These are phyloP conservation scores for Eucalyptus leucophloia DNA, from an alignment of 345 rosid genomes.

Conservation along the genomic window DNA sequence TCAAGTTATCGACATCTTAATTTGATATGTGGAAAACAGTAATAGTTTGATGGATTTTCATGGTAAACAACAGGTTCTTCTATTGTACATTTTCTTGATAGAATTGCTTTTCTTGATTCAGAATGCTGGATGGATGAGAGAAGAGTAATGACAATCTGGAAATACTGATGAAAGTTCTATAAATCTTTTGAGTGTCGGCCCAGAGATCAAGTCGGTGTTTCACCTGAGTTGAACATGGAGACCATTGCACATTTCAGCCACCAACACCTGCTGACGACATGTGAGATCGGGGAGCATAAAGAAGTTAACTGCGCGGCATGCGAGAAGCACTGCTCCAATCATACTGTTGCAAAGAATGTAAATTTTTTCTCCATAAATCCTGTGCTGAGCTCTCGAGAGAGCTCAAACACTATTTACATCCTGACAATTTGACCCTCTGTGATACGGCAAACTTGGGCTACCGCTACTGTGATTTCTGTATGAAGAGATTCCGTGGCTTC, in stretches of 20 bases:
- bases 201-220: background rate
- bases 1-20: no score
- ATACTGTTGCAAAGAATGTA: background rate
- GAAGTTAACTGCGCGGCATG: background rate
- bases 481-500: background rate
- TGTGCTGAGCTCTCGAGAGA: background rate
- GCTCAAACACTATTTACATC: no score
- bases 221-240: background rate
- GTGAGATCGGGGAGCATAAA: background rate
- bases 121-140: background rate
- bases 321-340: background rate
- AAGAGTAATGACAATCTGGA: background rate
- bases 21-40: no score
- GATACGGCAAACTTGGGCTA: background rate
- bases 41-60: no score
- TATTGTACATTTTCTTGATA: no score
- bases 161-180: background rate
- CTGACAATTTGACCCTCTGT: no score
- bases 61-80: no score
- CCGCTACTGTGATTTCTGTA: background rate
- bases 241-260: background rate
- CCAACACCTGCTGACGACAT: background rate
- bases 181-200: background rate
- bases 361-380: background rate
- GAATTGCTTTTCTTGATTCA: no score